A percentile compares a stretch with the other conserved stretches of the same genome.
Conservation (phyloP, 2,329 filamentous ascomycete species). For the Fonsecaea erecta region DNA sequence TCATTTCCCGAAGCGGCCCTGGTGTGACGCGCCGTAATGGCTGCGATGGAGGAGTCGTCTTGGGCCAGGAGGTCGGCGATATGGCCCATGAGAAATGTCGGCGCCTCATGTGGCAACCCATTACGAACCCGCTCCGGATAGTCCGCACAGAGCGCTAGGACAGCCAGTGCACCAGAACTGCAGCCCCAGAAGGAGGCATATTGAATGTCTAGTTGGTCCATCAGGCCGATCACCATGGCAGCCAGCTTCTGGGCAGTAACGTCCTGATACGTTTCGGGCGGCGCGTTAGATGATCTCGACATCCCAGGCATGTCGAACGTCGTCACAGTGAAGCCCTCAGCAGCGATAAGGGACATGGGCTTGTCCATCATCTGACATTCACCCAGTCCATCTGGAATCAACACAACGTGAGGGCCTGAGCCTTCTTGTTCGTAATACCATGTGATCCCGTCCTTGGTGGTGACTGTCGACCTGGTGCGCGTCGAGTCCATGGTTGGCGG, state of each 20-base stretch:
- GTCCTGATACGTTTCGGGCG: constrained; percentile 18
- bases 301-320: constrained; percentile 29
- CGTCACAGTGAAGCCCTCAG: constrained; percentile 15
- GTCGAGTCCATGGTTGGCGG: too few species aligned
- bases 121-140: constrained; percentile 12
- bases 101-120: constrained; percentile 12
- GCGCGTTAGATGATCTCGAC: constrained; percentile 17
- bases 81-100: too few species aligned
- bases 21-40: too few species aligned
- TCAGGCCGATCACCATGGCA: constrained; percentile 3
- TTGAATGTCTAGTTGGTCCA: constrained; percentile 15
- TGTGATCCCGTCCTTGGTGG: constrained; percentile 19
- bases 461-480: not conserved
- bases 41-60: too few species aligned
- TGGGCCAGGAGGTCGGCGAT: too few species aligned
- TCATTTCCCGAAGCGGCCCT: not conserved
- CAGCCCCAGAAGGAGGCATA: constrained; percentile 14
- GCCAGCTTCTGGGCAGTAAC: constrained; percentile 19
- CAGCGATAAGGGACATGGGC: constrained; percentile 21
- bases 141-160: constrained; percentile 6
- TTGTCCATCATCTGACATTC: constrained; percentile 22
- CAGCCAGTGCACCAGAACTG: constrained; percentile 11
- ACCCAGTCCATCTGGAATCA: constrained; percentile 25
- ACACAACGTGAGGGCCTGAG: constrained; percentile 16
- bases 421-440: constrained; percentile 28